phyloP scores from a whole-genome alignment of 176 grass and related monocot genomes.

The Oryza punctata region DNA sequence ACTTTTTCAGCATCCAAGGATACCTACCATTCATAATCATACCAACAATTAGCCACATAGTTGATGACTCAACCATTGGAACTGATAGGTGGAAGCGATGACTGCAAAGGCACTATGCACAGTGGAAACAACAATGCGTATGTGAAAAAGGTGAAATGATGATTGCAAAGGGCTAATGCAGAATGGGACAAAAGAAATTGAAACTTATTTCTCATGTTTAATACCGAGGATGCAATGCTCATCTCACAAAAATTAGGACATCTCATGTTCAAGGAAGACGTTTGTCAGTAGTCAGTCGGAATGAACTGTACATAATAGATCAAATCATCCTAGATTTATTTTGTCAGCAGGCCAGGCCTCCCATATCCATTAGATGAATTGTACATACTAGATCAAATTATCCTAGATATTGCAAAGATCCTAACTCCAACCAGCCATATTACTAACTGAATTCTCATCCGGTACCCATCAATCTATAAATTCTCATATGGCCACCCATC shows the following conservation, averaged over 20 bases:
- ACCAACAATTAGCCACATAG: constrained; percentile 25
- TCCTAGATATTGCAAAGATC: not conserved
- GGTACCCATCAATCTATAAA: not conserved
- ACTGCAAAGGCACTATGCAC: not conserved
- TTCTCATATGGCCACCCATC: not conserved
- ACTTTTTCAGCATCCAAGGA: constrained; percentile 95
- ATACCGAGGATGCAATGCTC: not conserved
- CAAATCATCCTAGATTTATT: no score
- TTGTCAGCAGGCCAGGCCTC: no score
- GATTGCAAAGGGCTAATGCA: constrained; percentile 2
- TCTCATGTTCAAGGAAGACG: not conserved
- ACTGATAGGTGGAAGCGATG: constrained; percentile 20
- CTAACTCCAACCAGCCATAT: constrained; percentile 1
- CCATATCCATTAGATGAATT: no score
- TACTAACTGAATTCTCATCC: not conserved
- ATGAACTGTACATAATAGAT: not conserved
- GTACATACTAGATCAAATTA: not conserved
- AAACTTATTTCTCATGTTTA: constrained; percentile 4
- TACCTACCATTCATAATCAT: constrained; percentile 54
- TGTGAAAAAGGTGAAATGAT: not conserved
- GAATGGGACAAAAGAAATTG: not conserved
- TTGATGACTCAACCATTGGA: not conserved
- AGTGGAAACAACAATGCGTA: constrained; percentile 17
- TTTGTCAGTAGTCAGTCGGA: not conserved
- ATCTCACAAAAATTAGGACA: not conserved